Percentiles rank a stretch among this genome's conserved stretches.
These are phyloP conservation scores for Dillenia turbinata DNA, from an alignment of 164 flowering plant genomes.

Conservation along the genomic window DNA sequence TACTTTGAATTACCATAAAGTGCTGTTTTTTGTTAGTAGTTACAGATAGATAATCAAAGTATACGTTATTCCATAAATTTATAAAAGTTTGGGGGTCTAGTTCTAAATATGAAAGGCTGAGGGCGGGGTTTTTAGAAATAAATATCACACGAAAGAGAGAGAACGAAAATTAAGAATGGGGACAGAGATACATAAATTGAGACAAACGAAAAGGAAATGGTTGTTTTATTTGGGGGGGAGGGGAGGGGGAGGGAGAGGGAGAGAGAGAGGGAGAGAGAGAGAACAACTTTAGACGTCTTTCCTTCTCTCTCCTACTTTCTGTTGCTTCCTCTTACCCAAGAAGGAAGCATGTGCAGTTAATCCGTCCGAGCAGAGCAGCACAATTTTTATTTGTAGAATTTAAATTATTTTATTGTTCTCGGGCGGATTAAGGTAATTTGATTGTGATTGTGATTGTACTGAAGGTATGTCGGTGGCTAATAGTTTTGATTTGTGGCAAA, in stretches of 20 bases:
- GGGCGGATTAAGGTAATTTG: constrained; percentile 7
- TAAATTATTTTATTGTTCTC: neutral
- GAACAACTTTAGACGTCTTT: constrained; percentile 18
- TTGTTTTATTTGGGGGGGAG: no score
- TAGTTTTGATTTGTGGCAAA: constrained; percentile 83
- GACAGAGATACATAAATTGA: no score
- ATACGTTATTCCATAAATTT: no score
- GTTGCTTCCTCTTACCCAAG: constrained; percentile 19
- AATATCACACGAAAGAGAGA: no score
- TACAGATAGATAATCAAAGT: no score
- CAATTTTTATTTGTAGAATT: neutral
- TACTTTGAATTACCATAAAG: no score
- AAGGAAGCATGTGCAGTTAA: constrained; percentile 1
- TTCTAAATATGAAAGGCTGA: no score
- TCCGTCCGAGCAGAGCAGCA: constrained; percentile 13
- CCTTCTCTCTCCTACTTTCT: constrained; percentile 5
- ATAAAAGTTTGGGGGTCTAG: no score
- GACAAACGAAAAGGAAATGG: no score
- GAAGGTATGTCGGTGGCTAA: constrained; percentile 63
- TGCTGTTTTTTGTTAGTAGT: no score
- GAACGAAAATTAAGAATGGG: no score
- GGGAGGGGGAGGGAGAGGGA: neutral
- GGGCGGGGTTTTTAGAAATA: no score
- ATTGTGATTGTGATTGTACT: neutral
- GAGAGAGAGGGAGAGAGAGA: constrained; percentile 1